A percentile compares a stretch with the other conserved stretches of the same genome.
These are phyloP conservation scores for Nemania sp. DNA, from an alignment of 2,329 filamentous ascomycete genomes.

Conservation along the genomic window DNA sequence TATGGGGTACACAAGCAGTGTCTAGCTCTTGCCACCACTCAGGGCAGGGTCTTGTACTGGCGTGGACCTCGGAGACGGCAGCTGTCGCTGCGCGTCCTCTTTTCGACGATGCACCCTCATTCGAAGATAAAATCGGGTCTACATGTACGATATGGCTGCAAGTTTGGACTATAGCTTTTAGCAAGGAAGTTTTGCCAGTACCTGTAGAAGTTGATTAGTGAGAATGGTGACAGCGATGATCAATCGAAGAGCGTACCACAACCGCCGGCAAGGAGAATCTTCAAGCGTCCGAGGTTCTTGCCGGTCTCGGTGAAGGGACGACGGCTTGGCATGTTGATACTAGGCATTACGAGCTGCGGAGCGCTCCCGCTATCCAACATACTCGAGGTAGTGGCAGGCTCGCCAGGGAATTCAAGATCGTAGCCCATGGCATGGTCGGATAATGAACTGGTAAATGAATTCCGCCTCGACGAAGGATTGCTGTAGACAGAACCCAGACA, in stretches of 20 bases:
- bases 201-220: conserved; percentile 50
- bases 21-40: conserved; percentile 86
- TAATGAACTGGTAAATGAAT: conserved; percentile 54
- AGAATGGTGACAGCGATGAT: conserved; percentile 25
- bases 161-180: conserved; percentile 82
- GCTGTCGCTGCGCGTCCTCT: conserved; percentile 39
- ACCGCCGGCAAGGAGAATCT: conserved; percentile 83
- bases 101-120: conserved; percentile 30
- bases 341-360: conserved; percentile 96
- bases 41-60: conserved; percentile 82
- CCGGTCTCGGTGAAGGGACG: conserved; percentile 89
- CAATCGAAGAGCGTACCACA: conserved; percentile 56
- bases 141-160: conserved; percentile 95
- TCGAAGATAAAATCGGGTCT: conserved; percentile 60
- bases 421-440: conserved; percentile 49
- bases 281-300: conserved; percentile 80
- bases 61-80: conserved; percentile 69
- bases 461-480: conserved; percentile 52
- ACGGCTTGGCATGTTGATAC: conserved; percentile 85
- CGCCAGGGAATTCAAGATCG: conserved; percentile 51
- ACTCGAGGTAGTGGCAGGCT: conserved; percentile 49
- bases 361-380: conserved; percentile 54
- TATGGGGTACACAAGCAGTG: conserved; percentile 59
- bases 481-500: conserved; percentile 49
- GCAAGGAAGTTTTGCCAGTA: conserved; percentile 85